A percentile compares a stretch with the other conserved stretches of the same genome.
Conservation (phyloP, 257 asterid genomes). For the Lycium barbarum region DNA sequence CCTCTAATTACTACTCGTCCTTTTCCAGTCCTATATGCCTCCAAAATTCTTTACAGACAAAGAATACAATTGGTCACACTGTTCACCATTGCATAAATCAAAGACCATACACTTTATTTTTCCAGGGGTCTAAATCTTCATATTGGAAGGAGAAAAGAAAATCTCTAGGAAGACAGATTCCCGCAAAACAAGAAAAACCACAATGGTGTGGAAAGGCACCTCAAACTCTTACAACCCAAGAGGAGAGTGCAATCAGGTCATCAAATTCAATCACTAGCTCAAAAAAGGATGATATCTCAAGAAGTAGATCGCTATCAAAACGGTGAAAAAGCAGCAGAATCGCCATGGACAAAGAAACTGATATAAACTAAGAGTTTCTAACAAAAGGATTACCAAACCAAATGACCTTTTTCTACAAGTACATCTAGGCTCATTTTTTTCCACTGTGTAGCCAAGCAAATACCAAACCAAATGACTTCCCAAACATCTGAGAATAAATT, state of each 20-base stretch:
- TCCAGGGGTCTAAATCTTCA: not conserved
- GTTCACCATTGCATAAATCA: not conserved
- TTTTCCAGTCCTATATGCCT: slow-evolving; percentile 94
- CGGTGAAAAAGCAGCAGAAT: not conserved
- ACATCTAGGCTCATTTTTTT: not conserved
- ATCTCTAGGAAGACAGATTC: not conserved
- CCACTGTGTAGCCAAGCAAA: not conserved
- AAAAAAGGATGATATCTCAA: not conserved
- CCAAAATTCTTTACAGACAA: slow-evolving; percentile 57
- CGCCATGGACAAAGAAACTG: not conserved
- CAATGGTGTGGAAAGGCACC: not conserved
- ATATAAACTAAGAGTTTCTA: slow-evolving; percentile 4
- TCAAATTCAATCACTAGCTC: not conserved
- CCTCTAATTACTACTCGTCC: slow-evolving; percentile 95
- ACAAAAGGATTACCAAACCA: not conserved
- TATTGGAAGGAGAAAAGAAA: not conserved
- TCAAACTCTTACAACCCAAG: not conserved
- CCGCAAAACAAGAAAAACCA: not conserved
- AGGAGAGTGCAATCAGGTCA: slow-evolving; percentile 18
- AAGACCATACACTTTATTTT: not conserved
- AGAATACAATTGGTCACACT: not conserved
- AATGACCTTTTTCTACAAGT: not conserved
- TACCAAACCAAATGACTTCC: not conserved
- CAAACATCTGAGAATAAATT: not conserved
- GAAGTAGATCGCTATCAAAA: not conserved